Evolutionary conservation across 2,329 filamentous ascomycete genomes (phyloP), one percentile per base, ranked within the genome.

Genomic region (Fusarium longipes): DNA sequence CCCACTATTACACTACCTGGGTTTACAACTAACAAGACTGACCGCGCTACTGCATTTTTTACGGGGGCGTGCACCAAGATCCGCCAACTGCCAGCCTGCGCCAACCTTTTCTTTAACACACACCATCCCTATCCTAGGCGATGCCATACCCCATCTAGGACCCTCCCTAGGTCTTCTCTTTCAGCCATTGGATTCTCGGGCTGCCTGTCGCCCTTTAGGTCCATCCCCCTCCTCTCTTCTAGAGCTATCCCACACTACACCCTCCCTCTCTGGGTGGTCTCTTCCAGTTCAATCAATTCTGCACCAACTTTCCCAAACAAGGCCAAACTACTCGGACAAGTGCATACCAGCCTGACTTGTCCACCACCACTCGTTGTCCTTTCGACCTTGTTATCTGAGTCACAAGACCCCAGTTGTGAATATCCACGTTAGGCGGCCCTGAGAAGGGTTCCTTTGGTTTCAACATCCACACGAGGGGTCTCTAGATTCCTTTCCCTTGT

Each of bases 271-370:
- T n/a, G n/a, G n/a, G n/a, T 51, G 57, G 54, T 58, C 59, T 62
- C 39, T 38, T 32, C 49, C 39, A 40, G 33, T 29, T 43, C n/a
- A 29, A 43, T 35, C 51, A 57, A 64, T 63, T 52, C 35, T 63
- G 39, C 63, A 44, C 66, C 69, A 71, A 68, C 63, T 73, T 70
- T 71, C 67, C 51, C 52, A 65, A 48, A 65, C 67, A 68, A 57
- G 48, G 15, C 38, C 58, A 35, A 40, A 52, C 44, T 39, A 25
- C 45, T 33, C 25, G 58, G 60, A 51, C 67, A 56, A 73, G 68
- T 70, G 70, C 72, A 74, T 74, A 72, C 70, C 72, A 73, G 67
- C 65, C 71, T 58, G 67, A 70, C 64, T 65, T 70, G 61, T 67
- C 9, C 71, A 66, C 70, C 51, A 53, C 61, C 70, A 67, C 53